phyloP scores from a whole-genome alignment of 177 flowering plant genomes.

The Telopea speciosissima region DNA sequence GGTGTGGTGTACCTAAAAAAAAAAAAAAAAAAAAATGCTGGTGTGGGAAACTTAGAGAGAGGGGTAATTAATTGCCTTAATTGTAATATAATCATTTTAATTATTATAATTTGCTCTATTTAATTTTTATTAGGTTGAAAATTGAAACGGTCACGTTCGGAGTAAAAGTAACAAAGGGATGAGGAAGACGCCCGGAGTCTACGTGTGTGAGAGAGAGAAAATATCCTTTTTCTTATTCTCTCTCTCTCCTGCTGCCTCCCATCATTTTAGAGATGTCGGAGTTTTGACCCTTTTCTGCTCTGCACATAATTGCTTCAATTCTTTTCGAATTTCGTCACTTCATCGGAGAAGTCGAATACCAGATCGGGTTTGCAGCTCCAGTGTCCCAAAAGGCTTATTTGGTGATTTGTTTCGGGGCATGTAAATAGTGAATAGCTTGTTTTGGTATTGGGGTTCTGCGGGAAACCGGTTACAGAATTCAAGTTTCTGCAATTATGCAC shows the following conservation, averaged over 20 bases:
- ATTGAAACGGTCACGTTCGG: not conserved
- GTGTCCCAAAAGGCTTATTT: not conserved
- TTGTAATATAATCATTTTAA: too few species aligned
- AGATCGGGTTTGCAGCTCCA: not conserved
- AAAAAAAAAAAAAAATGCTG: too few species aligned
- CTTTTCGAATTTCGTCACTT: not conserved
- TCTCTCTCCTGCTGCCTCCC: not conserved
- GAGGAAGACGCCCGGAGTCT: too few species aligned
- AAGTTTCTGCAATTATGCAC: not conserved
- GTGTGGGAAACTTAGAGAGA: too few species aligned
- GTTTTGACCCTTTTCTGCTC: constrained; percentile 2
- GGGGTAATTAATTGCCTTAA: too few species aligned
- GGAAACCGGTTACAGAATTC: not conserved
- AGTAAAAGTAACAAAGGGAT: not conserved
- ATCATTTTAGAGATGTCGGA: not conserved
- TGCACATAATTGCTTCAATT: not conserved
- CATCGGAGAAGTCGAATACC: not conserved
- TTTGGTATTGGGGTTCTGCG: not conserved
- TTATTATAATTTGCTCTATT: too few species aligned
- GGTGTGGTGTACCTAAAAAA: too few species aligned
- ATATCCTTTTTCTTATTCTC: not conserved
- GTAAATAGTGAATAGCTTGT: not conserved
- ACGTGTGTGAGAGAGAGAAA: not conserved
- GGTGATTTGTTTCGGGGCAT: not conserved
- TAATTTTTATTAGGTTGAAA: not conserved